Evolutionary conservation across 176 grass and related monocot species (phyloP).

Genomic region (Carex parvula): DNA sequence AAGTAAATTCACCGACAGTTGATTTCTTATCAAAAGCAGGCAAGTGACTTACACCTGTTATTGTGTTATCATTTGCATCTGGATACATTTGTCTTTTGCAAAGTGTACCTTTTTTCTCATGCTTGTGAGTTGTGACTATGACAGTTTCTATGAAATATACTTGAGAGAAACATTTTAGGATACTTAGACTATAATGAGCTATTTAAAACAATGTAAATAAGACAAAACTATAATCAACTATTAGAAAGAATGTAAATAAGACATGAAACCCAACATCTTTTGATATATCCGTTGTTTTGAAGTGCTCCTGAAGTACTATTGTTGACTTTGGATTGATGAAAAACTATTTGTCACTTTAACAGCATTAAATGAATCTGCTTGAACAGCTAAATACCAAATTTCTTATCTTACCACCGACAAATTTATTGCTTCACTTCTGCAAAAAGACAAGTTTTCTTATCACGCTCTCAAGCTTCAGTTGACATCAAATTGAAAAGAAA

Average conservation of each 20-base stretch:
- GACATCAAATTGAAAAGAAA: neutral
- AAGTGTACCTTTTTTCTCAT: neutral
- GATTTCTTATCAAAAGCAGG: neutral
- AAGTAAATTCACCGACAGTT: neutral
- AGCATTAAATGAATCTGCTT: conserved; percentile 3
- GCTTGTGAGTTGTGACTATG: neutral
- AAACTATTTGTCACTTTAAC: neutral
- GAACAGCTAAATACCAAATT: neutral
- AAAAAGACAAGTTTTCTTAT: neutral
- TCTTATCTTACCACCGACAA: neutral
- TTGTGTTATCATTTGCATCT: neutral
- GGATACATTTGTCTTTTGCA: neutral
- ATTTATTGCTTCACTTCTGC: neutral
- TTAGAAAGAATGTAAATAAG: neutral
- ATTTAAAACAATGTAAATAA: neutral
- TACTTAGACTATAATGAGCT: neutral
- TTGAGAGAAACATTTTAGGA: neutral
- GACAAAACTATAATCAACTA: neutral
- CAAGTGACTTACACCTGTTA: neutral
- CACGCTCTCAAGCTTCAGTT: neutral
- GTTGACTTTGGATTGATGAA: neutral
- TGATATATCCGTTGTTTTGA: neutral
- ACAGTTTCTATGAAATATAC: neutral
- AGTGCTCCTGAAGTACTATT: neutral
- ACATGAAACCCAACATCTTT: neutral